Evolutionary conservation across 345 rosid genomes (phyloP), one percentile per base, ranked within the genome.

Genomic region (Melaleuca quinquenervia): DNA sequence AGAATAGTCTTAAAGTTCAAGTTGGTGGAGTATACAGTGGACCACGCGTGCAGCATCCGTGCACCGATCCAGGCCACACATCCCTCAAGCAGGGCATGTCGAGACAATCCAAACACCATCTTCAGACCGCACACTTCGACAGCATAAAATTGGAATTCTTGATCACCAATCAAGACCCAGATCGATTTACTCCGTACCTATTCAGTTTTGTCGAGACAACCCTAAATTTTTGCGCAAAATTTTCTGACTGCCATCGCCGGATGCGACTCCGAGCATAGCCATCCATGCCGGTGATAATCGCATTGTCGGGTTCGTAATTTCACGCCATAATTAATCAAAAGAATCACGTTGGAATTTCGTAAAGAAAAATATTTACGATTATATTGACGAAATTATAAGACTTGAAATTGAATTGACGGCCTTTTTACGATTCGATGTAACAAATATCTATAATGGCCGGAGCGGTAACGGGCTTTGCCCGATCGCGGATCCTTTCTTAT

Each of bases 231-330:
- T 27, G 74, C 1, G 0, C 16, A 7, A 60, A 13, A 60, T 27
- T 60, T 0, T 0, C 2, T 3, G 1, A 53, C 18, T 20, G 22
- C 3, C 8, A 0, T 3, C 10, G 4, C 41, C 41, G 2, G 36
- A 60, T 5, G 20, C 1, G 10, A 13, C 27, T 60, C 13, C 7
- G 0, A 29, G 2, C 15, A 15, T 29, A 29, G 1, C 1, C 4
- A 0, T 58, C 5, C 0, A 14, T 3, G 6, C 7, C 0, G 1
- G 0, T 32, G 32, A 58, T n/a, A 2, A 58, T 26, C n/a, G 8
- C 0, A n/a, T 2, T 2, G 0, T 13, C 16, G 1, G 0, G 18
- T n/a, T 0, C 0, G 18, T 1, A 64, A 13, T 27, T 36, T 64
- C 18, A 3, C 0, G 76, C 1, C 7, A 15, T 2, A 32, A 16